These are phyloP conservation scores for Alternaria sp. DNA, from an alignment of 2,329 filamentous ascomycete genomes.

Conservation along the genomic window DNA sequence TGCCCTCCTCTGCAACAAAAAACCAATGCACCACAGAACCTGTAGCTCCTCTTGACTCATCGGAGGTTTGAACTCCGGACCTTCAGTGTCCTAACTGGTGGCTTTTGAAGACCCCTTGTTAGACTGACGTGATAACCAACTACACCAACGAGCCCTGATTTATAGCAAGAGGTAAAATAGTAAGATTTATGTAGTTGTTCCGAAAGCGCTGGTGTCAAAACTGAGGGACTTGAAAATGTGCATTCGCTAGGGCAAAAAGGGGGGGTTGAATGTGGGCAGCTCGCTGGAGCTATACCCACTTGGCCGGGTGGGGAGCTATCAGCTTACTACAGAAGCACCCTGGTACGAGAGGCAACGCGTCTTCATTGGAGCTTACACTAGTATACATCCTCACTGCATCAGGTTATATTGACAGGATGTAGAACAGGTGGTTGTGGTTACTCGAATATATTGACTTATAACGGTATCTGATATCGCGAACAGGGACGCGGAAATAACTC, in stretches of 20 bases:
- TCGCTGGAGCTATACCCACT: neutral
- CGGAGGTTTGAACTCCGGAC: conserved; percentile 24
- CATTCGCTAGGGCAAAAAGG: neutral
- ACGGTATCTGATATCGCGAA: neutral
- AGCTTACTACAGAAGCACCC: neutral
- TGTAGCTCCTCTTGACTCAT: conserved; percentile 14
- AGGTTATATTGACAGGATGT: neutral
- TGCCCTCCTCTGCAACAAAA: neutral
- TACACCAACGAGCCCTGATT: conserved; percentile 48
- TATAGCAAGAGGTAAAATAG: neutral
- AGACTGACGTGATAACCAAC: conserved; percentile 58
- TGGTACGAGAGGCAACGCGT: neutral
- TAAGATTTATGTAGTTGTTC: neutral
- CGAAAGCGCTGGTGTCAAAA: neutral
- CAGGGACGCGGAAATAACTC: neutral
- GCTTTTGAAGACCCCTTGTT: conserved; percentile 37
- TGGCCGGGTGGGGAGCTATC: neutral
- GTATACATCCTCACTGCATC: neutral
- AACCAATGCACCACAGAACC: neutral
- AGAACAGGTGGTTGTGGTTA: neutral
- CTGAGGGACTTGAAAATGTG: neutral
- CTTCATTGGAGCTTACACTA: neutral
- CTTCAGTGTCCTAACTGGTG: conserved; percentile 14
- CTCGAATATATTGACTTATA: neutral
- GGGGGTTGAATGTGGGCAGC: neutral